Evolutionary conservation across 345 rosid species (phyloP).

Genomic region (Gossypium arboreum): DNA sequence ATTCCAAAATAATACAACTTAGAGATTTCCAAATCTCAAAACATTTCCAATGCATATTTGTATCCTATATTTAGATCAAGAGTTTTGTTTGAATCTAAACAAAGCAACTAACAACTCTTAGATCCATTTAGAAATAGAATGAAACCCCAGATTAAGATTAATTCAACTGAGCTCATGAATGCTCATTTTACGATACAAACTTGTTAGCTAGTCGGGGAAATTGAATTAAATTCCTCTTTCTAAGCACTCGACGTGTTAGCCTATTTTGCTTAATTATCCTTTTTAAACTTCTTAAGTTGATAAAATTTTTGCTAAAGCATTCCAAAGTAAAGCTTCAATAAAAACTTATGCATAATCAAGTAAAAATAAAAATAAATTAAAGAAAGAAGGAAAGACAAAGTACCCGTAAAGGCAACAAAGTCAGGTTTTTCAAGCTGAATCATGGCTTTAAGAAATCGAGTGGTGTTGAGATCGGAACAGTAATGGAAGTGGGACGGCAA

Average conservation of each 20-base stretch:
- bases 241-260: background rate
- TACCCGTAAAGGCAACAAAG: slow-evolving; percentile 81
- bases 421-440: slow-evolving; percentile 76
- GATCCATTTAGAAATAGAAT: background rate
- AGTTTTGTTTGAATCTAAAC: too few relatives aligned
- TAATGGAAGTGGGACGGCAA: slow-evolving; percentile 41
- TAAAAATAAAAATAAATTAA: background rate
- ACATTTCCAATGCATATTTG: too few relatives aligned
- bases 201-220: background rate
- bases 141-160: slow-evolving; percentile 1
- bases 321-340: background rate
- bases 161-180: background rate
- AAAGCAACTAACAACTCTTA: background rate
- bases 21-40: too few relatives aligned
- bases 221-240: background rate
- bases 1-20: too few relatives aligned
- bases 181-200: background rate
- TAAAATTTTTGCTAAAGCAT: too few relatives aligned
- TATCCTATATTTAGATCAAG: too few relatives aligned
- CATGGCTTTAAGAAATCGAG: slow-evolving; percentile 61
- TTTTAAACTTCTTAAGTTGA: too few relatives aligned
- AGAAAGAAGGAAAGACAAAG: background rate
- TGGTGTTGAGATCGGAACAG: slow-evolving; percentile 89
- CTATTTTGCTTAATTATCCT: background rate
- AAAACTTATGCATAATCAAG: background rate